Evolutionary conservation across 768 basidiomycete species (phyloP).

Genomic region (Suillus subluteus): DNA sequence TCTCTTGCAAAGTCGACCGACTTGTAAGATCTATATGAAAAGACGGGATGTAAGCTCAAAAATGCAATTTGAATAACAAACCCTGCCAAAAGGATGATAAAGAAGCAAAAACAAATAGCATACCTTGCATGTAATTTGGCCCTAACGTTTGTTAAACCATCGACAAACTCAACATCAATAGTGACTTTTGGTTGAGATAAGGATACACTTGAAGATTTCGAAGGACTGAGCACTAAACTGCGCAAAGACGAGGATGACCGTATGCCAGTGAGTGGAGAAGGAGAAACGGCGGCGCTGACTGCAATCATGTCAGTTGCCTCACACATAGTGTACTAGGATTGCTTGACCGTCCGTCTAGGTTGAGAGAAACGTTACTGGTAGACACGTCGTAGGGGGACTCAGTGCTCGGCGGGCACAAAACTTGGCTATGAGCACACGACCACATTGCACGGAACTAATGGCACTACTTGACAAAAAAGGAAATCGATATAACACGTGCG

Average conservation of each 20-base stretch:
- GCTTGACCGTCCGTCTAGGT: background rate
- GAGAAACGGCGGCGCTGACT: background rate
- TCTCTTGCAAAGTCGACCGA: constrained; percentile 55
- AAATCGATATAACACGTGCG: too few relatives aligned
- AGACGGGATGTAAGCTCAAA: constrained; percentile 23
- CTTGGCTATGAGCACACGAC: background rate
- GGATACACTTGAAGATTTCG: constrained; percentile 35
- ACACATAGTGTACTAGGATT: background rate
- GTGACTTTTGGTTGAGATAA: constrained; percentile 41
- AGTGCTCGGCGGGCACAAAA: background rate
- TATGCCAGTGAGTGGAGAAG: background rate
- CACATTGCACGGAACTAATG: too few relatives aligned
- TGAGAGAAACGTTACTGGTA: background rate
- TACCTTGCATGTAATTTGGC: constrained; percentile 70
- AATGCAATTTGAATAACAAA: constrained; percentile 14
- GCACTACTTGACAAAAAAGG: too few relatives aligned
- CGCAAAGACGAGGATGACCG: constrained; percentile 12
- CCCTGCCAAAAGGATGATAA: constrained; percentile 33
- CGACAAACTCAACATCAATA: constrained; percentile 50
- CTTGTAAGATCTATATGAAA: constrained; percentile 67
- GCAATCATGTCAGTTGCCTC: constrained; percentile 1
- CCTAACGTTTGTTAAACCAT: constrained; percentile 63
- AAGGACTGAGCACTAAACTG: constrained; percentile 15
- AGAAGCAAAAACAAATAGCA: constrained; percentile 37
- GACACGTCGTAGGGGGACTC: too few relatives aligned